Percentiles rank a stretch among this genome's conserved stretches.
Evolutionary conservation across 768 basidiomycete genomes (phyloP).

Genomic region (Boletus bicolor): DNA sequence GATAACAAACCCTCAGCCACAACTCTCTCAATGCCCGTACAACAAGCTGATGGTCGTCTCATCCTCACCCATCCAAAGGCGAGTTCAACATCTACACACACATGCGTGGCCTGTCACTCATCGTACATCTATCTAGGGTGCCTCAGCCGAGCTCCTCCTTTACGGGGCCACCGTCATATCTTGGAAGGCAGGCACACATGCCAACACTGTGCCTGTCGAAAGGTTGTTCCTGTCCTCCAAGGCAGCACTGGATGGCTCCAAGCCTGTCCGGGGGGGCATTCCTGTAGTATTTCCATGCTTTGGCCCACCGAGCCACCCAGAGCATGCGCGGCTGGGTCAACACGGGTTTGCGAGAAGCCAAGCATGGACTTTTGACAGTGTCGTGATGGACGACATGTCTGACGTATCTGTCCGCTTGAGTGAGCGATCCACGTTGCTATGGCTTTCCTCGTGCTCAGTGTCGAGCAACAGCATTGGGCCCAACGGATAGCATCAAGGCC

Average conservation of each 20-base stretch:
- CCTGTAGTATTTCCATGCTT: constrained; percentile 83
- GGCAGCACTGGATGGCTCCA: constrained; percentile 75
- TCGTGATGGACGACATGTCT: constrained; percentile 63
- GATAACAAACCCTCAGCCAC: constrained; percentile 13
- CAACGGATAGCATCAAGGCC: constrained; percentile 53
- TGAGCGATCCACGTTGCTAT: constrained; percentile 36
- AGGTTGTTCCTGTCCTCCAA: constrained; percentile 81
- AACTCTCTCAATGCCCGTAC: constrained; percentile 50
- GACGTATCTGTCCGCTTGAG: constrained; percentile 77
- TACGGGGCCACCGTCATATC: constrained; percentile 89
- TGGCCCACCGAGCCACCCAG: constrained; percentile 74
- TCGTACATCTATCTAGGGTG: constrained; percentile 44
- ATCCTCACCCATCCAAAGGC: constrained; percentile 66
- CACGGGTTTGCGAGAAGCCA: constrained; percentile 90
- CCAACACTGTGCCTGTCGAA: constrained; percentile 45
- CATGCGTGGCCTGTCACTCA: background rate
- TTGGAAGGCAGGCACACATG: constrained; percentile 60
- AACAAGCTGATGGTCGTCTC: constrained; percentile 41
- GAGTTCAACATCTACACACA: background rate
- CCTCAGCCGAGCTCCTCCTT: constrained; percentile 59
- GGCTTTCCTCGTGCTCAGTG: background rate
- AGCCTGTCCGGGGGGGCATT: constrained; percentile 62
- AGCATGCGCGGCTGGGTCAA: constrained; percentile 68
- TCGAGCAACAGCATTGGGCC: constrained; percentile 51
- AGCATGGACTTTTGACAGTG: constrained; percentile 64